Base-by-base conservation (phyloP, 2,329 filamentous ascomycete species). In the Xylaria polymorpha region DNA sequence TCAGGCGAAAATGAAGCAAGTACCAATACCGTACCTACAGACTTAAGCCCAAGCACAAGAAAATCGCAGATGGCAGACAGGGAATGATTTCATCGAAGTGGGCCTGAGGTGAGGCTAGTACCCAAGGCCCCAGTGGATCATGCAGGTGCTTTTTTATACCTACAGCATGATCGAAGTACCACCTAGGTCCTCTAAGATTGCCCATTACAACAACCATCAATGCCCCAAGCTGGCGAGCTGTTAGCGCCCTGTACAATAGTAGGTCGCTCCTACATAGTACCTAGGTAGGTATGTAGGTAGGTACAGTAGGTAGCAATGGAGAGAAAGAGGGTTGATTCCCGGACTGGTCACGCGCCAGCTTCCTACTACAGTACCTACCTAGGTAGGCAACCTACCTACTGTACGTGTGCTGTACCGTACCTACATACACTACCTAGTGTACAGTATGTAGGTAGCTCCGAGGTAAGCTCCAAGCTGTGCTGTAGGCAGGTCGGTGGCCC, bases 41-140 rank as follows among this genome's bases (percentile, higher is more conserved):
- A 44, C 41, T 10, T 44, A 12, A 41, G 53, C 53, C 25, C 35
- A 37, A 37, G 35, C 35, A 37, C 35, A 6, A 39, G 6, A 50
- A 50, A 56, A 55, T 55, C 22, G 32, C 41, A 37, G 29, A 37
- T 39, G n/a, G 15, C n/a, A 55, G 37, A 61, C 58, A 67, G 51
- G 50, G 32, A 39, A 58, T 67, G 58, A 62, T 67, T 67, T 62
- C 64, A 62, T 62, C 44, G 43, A 62, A 50, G 64, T 67, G 64
- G 64, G 37, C 25, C 60, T 20, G 12, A 55, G 39, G 39, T 46
- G 35, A 46, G 48, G 61, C 50, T 57, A 64, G 59, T 35, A 15
- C 67, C 55, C 20, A 41, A 14, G 64, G 64, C 64, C 64, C 25
- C 64, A 61, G 56, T 53, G 56, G 61, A 48, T 50, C 61, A 37